Conservation (phyloP, 352 stramenopile species). For the Blastocystis sp. region DNA sequence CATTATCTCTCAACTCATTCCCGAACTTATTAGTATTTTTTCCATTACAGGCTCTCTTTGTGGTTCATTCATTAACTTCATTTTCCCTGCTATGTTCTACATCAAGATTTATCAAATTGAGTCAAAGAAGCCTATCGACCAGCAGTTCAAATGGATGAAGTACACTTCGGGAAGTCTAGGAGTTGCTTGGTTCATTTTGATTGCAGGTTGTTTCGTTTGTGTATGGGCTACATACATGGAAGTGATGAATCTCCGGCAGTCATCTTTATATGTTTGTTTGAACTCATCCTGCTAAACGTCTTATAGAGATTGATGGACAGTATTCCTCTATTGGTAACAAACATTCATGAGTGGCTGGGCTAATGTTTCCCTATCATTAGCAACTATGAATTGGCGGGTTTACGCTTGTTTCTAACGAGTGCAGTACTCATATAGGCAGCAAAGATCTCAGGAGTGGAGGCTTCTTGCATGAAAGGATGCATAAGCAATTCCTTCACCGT, state of each 20-base stretch:
- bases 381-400: neutral
- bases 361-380: no score
- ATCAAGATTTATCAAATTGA: neutral
- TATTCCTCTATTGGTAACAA: no score
- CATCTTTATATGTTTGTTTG: neutral
- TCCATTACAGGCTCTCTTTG: constrained; percentile 11
- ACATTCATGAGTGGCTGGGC: no score
- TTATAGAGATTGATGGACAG: no score
- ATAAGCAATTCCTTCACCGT: constrained; percentile 81
- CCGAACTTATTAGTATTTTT: neutral
- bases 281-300: no score
- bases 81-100: neutral
- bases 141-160: neutral
- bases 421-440: constrained; percentile 54
- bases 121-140: neutral
- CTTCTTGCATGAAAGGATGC: constrained; percentile 81
- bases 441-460: constrained; percentile 74
- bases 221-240: neutral
- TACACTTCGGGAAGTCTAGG: neutral
- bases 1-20: neutral
- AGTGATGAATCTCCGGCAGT: neutral
- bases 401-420: constrained; percentile 14
- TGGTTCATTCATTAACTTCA: neutral
- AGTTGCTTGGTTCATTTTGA: neutral
- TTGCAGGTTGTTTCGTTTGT: neutral